These are phyloP conservation scores for Trebouxia gelatinosa DNA, from an alignment of 163 green algal species.

Conservation along the genomic window DNA sequence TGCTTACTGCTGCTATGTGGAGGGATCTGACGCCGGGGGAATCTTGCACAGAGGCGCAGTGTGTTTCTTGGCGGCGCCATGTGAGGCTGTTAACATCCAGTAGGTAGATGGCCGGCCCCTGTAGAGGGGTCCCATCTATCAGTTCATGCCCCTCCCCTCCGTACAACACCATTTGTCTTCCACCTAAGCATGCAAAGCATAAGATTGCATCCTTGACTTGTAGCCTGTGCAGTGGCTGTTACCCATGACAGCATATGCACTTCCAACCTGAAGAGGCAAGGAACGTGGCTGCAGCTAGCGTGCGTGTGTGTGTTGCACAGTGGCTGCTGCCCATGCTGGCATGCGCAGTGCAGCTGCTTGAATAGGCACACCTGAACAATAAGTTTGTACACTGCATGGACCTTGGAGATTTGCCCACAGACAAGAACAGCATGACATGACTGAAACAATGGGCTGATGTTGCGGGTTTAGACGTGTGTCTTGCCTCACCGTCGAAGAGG, in stretches of 20 bases:
- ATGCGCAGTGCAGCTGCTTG: too few species aligned
- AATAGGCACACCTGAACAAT: too few species aligned
- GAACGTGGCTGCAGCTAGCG: too few species aligned
- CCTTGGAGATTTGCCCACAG: too few species aligned
- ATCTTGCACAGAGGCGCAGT: background rate
- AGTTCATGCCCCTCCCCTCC: conserved; percentile 13
- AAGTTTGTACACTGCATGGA: too few species aligned
- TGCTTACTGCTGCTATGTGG: conserved; percentile 31
- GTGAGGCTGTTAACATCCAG: conserved; percentile 25
- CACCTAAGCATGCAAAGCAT: conserved; percentile 20
- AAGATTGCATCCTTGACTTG: background rate
- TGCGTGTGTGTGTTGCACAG: too few species aligned
- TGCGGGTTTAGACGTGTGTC: too few species aligned
- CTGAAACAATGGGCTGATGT: too few species aligned
- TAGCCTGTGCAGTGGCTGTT: background rate
- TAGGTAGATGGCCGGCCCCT: conserved; percentile 23
- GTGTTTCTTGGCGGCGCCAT: conserved; percentile 5
- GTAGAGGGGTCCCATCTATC: background rate
- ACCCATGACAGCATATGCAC: background rate
- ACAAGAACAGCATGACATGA: too few species aligned
- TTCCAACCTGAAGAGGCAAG: background rate
- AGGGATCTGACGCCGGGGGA: conserved; percentile 26
- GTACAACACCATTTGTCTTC: conserved; percentile 28
- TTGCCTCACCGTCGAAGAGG: conserved; percentile 35
- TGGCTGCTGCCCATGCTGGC: too few species aligned